Base-by-base conservation (phyloP, 768 basidiomycete species). In the Lentinula detonsa region DNA sequence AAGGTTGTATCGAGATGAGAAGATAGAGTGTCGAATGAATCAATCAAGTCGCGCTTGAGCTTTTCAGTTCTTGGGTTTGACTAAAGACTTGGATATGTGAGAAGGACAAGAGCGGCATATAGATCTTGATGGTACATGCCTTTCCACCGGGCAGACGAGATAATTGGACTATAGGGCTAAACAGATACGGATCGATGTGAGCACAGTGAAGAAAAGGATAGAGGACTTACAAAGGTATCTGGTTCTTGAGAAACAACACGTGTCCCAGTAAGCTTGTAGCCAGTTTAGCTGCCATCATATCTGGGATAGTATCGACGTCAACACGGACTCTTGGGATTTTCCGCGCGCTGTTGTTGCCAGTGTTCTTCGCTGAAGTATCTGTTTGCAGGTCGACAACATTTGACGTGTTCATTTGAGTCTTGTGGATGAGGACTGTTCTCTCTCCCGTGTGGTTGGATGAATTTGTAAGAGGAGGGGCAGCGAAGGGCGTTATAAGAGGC, bases 1-100 rank as follows among this genome's bases (percentile, higher is more conserved):
- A 91, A 92, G 0, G 91, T 91, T 0, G 89, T 89, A 57, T 81
- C 76, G 11, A 92, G 74, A 71, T 93, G 91, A 1, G 87, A 91
- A 0, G 84, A 74, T 18, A 93, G 79, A 0, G 82, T 86, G 67
- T 92, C 91, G 57, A 85, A 86, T 7, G 88, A 83, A 4, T 78
- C 73, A 13, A 92, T 69, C 1, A 91, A 71, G 33, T 91, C 88
- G 5, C 73, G 73, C 11, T 85, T 81, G 64, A 83, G 82, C 71
- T 85, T 91, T 9, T 77, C 71, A 13, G 61, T 34, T 18, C 82
- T 78, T 1, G 81, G 65, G 48, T 73, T 78, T 1, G 76, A 73
- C 76, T 86, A 46, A 55, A 21, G 48, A 18, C 4, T 28, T 8
- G 3, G 37, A 15, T 13, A 35, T 43, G 35, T 37, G 18, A 46